Conservation (phyloP, 306 rosid genomes). For the Trifolium fragiferum region DNA sequence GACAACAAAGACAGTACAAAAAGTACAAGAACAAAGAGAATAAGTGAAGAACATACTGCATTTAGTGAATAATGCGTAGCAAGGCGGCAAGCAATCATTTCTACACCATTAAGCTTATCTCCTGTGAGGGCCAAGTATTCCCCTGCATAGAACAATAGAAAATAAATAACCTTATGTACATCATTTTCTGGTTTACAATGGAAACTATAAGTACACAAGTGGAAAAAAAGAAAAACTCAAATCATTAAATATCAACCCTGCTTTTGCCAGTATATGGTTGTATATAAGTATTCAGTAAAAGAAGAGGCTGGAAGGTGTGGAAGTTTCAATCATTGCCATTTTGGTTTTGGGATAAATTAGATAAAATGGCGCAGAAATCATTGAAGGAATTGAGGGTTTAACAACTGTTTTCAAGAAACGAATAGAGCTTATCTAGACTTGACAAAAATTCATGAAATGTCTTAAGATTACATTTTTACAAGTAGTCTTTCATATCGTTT, state of each 20-base stretch:
- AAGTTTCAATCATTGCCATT: constrained; percentile 15
- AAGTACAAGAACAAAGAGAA: constrained; percentile 20
- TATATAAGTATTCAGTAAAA: constrained; percentile 14
- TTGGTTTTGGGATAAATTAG: not conserved
- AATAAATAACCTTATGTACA: constrained; percentile 2
- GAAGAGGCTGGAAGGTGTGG: not conserved
- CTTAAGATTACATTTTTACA: constrained; percentile 6
- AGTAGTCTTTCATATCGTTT: constrained; percentile 11
- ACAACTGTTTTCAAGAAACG: constrained; percentile 6
- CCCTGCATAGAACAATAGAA: constrained; percentile 59
- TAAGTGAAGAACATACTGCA: constrained; percentile 64
- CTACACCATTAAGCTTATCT: constrained; percentile 94
- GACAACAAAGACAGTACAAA: constrained; percentile 21
- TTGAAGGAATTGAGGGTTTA: not conserved
- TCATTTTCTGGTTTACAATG: constrained; percentile 10
- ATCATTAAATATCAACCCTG: constrained; percentile 16
- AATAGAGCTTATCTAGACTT: constrained; percentile 5
- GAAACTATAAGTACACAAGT: constrained; percentile 1
- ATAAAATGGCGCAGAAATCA: constrained; percentile 7
- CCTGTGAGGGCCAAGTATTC: constrained; percentile 97
- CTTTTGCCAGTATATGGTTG: constrained; percentile 22
- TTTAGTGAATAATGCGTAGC: constrained; percentile 81
- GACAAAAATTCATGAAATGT: not conserved
- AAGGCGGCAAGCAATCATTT: constrained; percentile 94
- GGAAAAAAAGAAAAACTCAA: not conserved